Evolutionary conservation across 2,329 filamentous ascomycete species (phyloP).

Genomic region (Calonectria pseudoreteaudii): DNA sequence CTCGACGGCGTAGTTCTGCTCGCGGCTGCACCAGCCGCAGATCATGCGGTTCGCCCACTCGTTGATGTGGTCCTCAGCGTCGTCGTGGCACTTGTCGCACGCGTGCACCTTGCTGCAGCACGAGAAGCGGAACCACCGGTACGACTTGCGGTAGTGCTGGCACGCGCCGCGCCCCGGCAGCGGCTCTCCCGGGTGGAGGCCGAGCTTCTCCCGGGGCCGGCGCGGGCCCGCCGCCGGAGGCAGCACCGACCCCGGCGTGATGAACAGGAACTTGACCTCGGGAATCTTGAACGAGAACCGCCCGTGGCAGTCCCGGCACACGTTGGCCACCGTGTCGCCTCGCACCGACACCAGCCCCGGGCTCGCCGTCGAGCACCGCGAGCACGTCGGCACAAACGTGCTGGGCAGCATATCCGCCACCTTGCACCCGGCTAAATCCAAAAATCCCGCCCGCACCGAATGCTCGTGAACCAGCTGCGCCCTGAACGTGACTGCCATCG

Average conservation of each 20-base stretch:
- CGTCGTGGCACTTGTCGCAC: slow-evolving; percentile 83
- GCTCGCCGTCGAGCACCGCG: slow-evolving; percentile 77
- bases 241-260: slow-evolving; percentile 66
- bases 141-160: slow-evolving; percentile 68
- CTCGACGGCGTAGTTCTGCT: slow-evolving; percentile 83
- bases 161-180: slow-evolving; percentile 67
- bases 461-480: slow-evolving; percentile 78
- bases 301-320: slow-evolving; percentile 83
- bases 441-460: slow-evolving; percentile 80
- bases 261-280: slow-evolving; percentile 80
- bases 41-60: slow-evolving; percentile 90
- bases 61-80: slow-evolving; percentile 75
- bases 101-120: slow-evolving; percentile 70
- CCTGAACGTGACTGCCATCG: slow-evolving; percentile 67
- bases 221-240: slow-evolving; percentile 56
- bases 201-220: slow-evolving; percentile 62
- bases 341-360: slow-evolving; percentile 78
- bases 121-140: slow-evolving; percentile 74
- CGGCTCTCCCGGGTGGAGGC: slow-evolving; percentile 67
- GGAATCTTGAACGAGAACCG: slow-evolving; percentile 85
- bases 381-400: slow-evolving; percentile 83
- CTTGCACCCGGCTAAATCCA: slow-evolving; percentile 81
- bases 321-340: slow-evolving; percentile 78
- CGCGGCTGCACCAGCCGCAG: slow-evolving; percentile 82
- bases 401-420: slow-evolving; percentile 83